phyloP scores from a whole-genome alignment of 78 protist species.

The Bodo saltans region DNA sequence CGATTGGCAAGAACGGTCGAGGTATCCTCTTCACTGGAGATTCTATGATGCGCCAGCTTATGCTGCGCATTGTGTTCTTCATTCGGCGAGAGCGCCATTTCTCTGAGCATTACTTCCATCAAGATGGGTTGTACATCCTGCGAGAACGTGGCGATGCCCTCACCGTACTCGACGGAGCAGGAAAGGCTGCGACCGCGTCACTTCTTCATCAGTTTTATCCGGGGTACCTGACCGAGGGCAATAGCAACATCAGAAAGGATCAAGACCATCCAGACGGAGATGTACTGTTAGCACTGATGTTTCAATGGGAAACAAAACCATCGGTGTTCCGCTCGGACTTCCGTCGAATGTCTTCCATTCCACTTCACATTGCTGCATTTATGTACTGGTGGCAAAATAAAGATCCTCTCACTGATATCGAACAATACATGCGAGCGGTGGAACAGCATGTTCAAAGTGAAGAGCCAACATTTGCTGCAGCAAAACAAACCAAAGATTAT shows the following conservation, averaged over 20 bases:
- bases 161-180: neutral
- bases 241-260: too few relatives aligned
- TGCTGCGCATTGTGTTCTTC: neutral
- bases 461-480: neutral
- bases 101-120: conserved; percentile 13
- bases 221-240: neutral
- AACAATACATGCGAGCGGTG: neutral
- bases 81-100: neutral
- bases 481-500: neutral
- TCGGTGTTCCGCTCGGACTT: neutral
- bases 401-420: conserved; percentile 1
- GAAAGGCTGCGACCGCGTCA: neutral
- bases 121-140: neutral
- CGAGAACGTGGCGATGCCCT: neutral
- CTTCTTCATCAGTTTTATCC: neutral
- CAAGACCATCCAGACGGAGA: too few relatives aligned
- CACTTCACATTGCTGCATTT: neutral
- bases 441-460: neutral
- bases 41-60: conserved; percentile 23
- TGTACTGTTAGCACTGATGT: neutral
- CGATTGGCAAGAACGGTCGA: too few relatives aligned
- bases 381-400: conserved; percentile 30
- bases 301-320: neutral
- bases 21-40: conserved; percentile 14
- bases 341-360: neutral